Base-by-base conservation (phyloP, 2,329 filamentous ascomycete genomes). In the Falciphora oryzae region DNA sequence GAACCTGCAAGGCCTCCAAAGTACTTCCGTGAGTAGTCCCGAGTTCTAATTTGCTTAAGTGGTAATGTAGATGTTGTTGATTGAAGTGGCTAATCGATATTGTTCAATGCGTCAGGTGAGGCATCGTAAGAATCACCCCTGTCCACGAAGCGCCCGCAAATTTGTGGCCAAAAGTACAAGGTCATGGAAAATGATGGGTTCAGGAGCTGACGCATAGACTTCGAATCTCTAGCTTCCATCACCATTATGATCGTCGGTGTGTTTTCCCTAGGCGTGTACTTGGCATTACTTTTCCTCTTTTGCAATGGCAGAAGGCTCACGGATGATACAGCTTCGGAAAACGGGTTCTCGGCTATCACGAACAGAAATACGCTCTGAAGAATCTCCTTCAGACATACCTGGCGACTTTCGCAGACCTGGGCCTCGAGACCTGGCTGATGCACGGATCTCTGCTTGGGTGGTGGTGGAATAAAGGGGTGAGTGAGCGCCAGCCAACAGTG, bases 391-490 rank as follows among this genome's bases (percentile, higher is more conserved):
- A 88, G 70, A 87, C 90, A 32, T 94, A 93, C 73, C 80, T 94
- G 61, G 79, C 83, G 57, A 90, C 88, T 35, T 89, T 90, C 71
- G 78, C 80, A 61, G 82, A 85, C 53, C 80, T 91, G 35, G 83
- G 85, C 2, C 75, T 93, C 65, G 88, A 93, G 74, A 93, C 91
- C 7, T 94, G 91, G 91, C 84, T 94, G 66, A 90, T 91, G 71
- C 91, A 94, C 72, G 89, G 90, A n/a, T 90, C 89, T n/a, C 78
- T 94, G 35, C 79, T 95, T 38, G 91, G 91, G 8, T 95, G 91
- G 91, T 94, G 90, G 90, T 94, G 91, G 91, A 92, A 91, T 70
- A 80, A 80, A 61, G 79, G 77, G 73, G 77, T 76, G 72, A 44
- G 38, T 16, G 14, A 44, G 14, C 38, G 13, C 5, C 14, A 18